These are phyloP conservation scores for Trypanosoma avium DNA, from an alignment of 208 protist species.

Conservation along the genomic window DNA sequence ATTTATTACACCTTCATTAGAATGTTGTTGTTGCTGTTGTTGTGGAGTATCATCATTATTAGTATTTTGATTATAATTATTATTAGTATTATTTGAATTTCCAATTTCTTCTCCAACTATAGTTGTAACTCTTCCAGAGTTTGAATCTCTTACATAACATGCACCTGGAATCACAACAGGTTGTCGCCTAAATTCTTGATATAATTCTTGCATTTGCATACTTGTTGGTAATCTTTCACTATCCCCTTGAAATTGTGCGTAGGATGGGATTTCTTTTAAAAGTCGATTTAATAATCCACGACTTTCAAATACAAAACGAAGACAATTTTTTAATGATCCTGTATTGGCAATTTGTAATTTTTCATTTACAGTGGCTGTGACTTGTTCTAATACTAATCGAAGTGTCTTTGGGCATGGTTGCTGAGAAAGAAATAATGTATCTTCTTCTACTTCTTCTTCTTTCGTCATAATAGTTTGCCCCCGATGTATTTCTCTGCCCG, in stretches of 20 bases:
- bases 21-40: neutral
- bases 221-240: conserved; percentile 21
- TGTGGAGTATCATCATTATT: neutral
- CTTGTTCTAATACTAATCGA: conserved; percentile 70
- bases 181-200: conserved; percentile 64
- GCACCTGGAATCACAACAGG: conserved; percentile 67
- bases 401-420: conserved; percentile 87
- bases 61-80: neutral
- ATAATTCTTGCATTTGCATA: conserved; percentile 53
- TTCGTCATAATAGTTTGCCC: neutral
- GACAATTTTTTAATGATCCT: conserved; percentile 72
- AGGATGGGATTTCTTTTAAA: conserved; percentile 81
- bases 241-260: conserved; percentile 54
- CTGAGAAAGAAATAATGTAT: conserved; percentile 54
- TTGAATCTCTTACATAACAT: conserved; percentile 50
- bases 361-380: conserved; percentile 51
- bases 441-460: conserved; percentile 21
- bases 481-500: neutral
- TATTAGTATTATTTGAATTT: neutral
- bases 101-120: conserved; percentile 27
- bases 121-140: conserved; percentile 47
- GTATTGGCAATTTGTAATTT: conserved; percentile 71
- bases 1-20: too few species aligned
- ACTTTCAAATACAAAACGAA: conserved; percentile 81
- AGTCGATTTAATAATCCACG: conserved; percentile 76